A percentile compares a stretch with the other conserved stretches of the same genome.
These are phyloP conservation scores for Chlamydomonas schloesseri DNA, from an alignment of 139 green algal species.

Conservation along the genomic window DNA sequence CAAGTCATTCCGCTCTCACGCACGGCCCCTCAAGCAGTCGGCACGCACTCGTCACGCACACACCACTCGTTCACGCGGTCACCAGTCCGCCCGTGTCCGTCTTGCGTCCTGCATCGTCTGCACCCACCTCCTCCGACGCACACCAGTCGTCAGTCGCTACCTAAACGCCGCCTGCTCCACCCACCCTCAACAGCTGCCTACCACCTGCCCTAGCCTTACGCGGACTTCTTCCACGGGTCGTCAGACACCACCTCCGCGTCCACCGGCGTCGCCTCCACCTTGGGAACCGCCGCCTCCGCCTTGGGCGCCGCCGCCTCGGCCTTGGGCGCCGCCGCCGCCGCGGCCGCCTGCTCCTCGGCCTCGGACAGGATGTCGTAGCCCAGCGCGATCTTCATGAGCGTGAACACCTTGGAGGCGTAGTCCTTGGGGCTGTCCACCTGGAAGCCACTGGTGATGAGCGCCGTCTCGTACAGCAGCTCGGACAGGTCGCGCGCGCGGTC, in stretches of 20 bases:
- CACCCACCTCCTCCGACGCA: too few species aligned
- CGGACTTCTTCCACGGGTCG: constrained; percentile 29
- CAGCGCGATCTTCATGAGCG: constrained; percentile 64
- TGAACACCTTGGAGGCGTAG: constrained; percentile 79
- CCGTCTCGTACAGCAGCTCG: constrained; percentile 95
- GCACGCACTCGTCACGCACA: too few species aligned
- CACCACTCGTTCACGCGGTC: too few species aligned
- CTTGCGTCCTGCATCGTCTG: too few species aligned
- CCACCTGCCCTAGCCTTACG: neutral
- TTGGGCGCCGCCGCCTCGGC: neutral
- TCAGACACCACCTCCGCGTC: constrained; percentile 39
- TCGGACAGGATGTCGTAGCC: constrained; percentile 47
- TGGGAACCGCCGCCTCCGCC: neutral
- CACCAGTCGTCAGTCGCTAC: too few species aligned
- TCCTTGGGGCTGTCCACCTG: constrained; percentile 80
- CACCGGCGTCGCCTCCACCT: constrained; percentile 7
- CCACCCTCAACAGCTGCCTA: neutral
- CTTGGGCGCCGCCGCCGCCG: constrained; percentile 3
- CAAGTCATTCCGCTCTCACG: too few species aligned
- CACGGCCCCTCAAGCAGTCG: too few species aligned
- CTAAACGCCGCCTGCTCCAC: neutral
- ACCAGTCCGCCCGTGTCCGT: too few species aligned
- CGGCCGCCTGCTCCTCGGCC: neutral
- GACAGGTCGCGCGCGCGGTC: constrained; percentile 65
- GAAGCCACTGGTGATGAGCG: constrained; percentile 85